Evolutionary conservation across 2,329 filamentous ascomycete species (phyloP).

Genomic region (Aspergillus sp.): DNA sequence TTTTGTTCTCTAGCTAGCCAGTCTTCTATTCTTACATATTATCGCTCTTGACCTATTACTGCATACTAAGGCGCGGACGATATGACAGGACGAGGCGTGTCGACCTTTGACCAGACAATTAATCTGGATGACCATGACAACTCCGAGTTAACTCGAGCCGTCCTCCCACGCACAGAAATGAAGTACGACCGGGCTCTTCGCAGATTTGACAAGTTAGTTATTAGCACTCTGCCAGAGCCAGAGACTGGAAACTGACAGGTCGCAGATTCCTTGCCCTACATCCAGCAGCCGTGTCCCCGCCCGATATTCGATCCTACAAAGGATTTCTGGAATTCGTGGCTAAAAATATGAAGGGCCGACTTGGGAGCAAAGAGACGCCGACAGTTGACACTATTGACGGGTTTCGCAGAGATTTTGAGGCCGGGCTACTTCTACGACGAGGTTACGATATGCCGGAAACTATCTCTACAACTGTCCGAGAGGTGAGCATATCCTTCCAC

Average conservation of each 20-base stretch:
- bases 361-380: not conserved
- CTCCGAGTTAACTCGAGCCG: constrained; percentile 6
- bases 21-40: constrained; percentile 6
- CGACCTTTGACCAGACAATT: constrained; percentile 6
- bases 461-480: not conserved
- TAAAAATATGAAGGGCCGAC: constrained; percentile 5
- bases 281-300: constrained; percentile 6
- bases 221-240: constrained; percentile 1
- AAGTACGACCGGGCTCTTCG: constrained; percentile 7
- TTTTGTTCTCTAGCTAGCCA: constrained; percentile 6
- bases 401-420: constrained; percentile 4
- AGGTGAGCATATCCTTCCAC: not conserved
- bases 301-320: constrained; percentile 9
- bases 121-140: constrained; percentile 7
- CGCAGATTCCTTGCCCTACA: not conserved
- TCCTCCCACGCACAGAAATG: constrained; percentile 1
- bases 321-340: constrained; percentile 6
- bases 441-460: constrained; percentile 1
- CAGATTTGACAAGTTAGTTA: constrained; percentile 7
- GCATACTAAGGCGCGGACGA: constrained; percentile 6
- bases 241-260: constrained; percentile 4
- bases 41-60: constrained; percentile 4
- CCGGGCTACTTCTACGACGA: not conserved
- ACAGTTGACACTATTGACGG: not conserved
- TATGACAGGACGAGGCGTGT: constrained; percentile 5